Base-by-base conservation (phyloP, 495 filamentous ascomycete species). In the Penicillium nucicola region DNA sequence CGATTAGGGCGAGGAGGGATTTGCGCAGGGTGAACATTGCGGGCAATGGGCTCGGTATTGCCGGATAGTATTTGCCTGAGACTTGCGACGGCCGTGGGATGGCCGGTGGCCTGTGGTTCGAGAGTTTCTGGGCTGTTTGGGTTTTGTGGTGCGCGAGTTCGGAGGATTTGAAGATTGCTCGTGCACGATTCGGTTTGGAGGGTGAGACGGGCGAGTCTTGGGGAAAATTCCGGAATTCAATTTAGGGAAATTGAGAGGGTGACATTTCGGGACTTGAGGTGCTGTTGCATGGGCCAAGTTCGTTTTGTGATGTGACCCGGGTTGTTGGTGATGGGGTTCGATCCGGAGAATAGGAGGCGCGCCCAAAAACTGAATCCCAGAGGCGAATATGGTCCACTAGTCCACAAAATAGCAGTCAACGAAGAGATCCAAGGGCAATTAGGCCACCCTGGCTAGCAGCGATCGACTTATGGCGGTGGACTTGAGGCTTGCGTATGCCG, bases 1-100 rank as follows among this genome's bases (percentile, higher is more conserved):
- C 77, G 51, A 77, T 75, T 33, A 89, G 83, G 28, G 84, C 75
- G 53, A 92, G 63, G 31, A 92, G 70, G 56, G 85, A 83, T 69
- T 85, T 84, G 57, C 83, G 80, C 60, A 90, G 88, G 45, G 87
- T 86, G 56, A 90, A 70, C 80, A 84, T 84, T 23, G 45, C 65
- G 40, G 60, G 45, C 48, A 19, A 59, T 42, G 19, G 30, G 33
- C 51, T 42, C 25, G 42, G 45, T 40, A 34, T 14, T 30, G 18
- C 37, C 46, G 41, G 32, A 3, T 40, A 28, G 14, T 36, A 22
- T 13, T 11, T 35, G 23, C 23, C 33, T 14, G 25, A 9, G 38
- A 18, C 19, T 51, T 47, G 41, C 38, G 46, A 53, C 36, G 22
- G 49, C 36, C 55, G 36, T 23, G 30, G 5, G 15, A 31, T 15